These are phyloP conservation scores for Trypanosoma theileri DNA, from an alignment of 208 protist species.

Conservation along the genomic window DNA sequence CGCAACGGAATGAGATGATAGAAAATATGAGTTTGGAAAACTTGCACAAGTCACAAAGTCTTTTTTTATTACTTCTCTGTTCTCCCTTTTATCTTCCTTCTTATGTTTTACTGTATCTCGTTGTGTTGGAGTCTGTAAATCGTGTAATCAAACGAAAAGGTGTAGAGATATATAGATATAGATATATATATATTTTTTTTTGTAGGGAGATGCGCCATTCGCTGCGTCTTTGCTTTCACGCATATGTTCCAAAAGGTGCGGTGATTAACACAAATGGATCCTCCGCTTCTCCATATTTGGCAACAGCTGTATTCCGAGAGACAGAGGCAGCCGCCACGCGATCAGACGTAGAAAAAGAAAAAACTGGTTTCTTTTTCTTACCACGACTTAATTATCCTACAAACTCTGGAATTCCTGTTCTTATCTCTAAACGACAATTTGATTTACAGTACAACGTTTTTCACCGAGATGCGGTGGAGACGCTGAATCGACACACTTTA, in stretches of 20 bases:
- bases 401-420: conserved; percentile 51
- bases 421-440: conserved; percentile 71
- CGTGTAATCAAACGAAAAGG: too few species aligned
- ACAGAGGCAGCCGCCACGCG: conserved; percentile 51
- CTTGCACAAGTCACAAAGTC: too few species aligned
- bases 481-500: conserved; percentile 73
- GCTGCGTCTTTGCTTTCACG: conserved; percentile 38
- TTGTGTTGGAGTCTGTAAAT: too few species aligned
- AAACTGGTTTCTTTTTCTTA: conserved; percentile 69
- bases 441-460: conserved; percentile 79
- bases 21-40: too few species aligned
- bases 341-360: conserved; percentile 43
- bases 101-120: too few species aligned
- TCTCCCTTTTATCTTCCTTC: too few species aligned
- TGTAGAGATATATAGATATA: not conserved
- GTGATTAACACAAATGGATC: conserved; percentile 16
- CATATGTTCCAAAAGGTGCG: conserved; percentile 67
- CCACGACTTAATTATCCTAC: conserved; percentile 71
- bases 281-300: conserved; percentile 26
- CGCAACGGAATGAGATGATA: too few species aligned
- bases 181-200: not conserved
- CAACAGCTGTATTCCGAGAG: conserved; percentile 58
- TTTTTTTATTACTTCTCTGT: too few species aligned
- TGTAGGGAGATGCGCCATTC: conserved; percentile 39
- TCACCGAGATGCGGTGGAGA: conserved; percentile 74